Percentiles rank a stretch among this genome's conserved stretches.
phyloP scores from a whole-genome alignment of 306 rosid genomes.

The peach (Prunus persica) region Prunus_persica_NCBIv2 NC_034014.1:29659501-29660000 shows the following conservation, averaged over 20 bases:
- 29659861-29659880: conserved; percentile 14
- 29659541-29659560: conserved; percentile 82
- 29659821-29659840: conserved; percentile 93
- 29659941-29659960: not conserved
- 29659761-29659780: conserved; percentile 90
- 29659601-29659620: not conserved
- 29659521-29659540: conserved; percentile 74
- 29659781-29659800: conserved; percentile 99
- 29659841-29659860: conserved; percentile 94
- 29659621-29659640: not conserved
- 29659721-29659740: conserved; percentile 93
- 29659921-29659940: not conserved
- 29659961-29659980: not conserved
- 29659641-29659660: conserved; percentile 45
- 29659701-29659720: conserved; percentile 96
- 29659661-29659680: conserved; percentile 90
- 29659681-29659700: conserved; percentile 93
- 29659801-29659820: conserved; percentile 92
- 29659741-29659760: conserved; percentile 95
- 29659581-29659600: not conserved
- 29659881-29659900: not conserved
- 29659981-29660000: not conserved
- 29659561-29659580: not conserved
- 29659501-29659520: conserved; percentile 60
- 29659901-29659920: not conserved